These are phyloP conservation scores for Ceratocystis albifundus DNA, from an alignment of 2,329 filamentous ascomycete species.

Conservation along the genomic window DNA sequence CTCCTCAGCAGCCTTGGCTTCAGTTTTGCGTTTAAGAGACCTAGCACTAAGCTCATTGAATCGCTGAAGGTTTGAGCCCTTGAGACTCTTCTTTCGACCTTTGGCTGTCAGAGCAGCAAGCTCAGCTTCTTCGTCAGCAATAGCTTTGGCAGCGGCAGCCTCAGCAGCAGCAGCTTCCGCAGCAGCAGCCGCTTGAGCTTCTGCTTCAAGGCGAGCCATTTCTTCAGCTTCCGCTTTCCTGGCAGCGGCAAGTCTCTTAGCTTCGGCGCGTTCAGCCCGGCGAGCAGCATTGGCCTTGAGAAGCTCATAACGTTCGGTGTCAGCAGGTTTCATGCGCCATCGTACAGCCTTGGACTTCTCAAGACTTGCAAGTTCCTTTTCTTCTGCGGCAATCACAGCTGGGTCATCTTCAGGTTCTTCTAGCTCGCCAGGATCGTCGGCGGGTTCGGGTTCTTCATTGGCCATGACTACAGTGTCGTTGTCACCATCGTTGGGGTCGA, in stretches of 20 bases:
- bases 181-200: slow-evolving; percentile 9
- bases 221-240: not conserved
- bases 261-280: slow-evolving; percentile 16
- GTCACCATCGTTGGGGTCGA: slow-evolving; percentile 20
- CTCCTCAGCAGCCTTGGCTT: not conserved
- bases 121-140: slow-evolving; percentile 17
- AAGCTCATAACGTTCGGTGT: slow-evolving; percentile 14
- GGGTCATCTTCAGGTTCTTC: slow-evolving; percentile 22
- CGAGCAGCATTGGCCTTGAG: slow-evolving; percentile 15
- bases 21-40: not conserved
- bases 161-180: slow-evolving; percentile 3
- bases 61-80: not conserved
- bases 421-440: slow-evolving; percentile 3
- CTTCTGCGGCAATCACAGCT: slow-evolving; percentile 14
- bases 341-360: slow-evolving; percentile 12
- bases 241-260: slow-evolving; percentile 16
- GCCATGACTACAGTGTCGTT: slow-evolving; percentile 22
- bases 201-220: slow-evolving; percentile 5
- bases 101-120: not conserved
- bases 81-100: not conserved
- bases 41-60: slow-evolving; percentile 9
- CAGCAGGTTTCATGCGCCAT: slow-evolving; percentile 9
- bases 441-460: slow-evolving; percentile 17
- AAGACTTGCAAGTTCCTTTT: slow-evolving; percentile 16
- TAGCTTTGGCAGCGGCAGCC: not conserved